phyloP scores from a whole-genome alignment of 176 grass and related monocot genomes.

The Metroxylon sagu region DNA sequence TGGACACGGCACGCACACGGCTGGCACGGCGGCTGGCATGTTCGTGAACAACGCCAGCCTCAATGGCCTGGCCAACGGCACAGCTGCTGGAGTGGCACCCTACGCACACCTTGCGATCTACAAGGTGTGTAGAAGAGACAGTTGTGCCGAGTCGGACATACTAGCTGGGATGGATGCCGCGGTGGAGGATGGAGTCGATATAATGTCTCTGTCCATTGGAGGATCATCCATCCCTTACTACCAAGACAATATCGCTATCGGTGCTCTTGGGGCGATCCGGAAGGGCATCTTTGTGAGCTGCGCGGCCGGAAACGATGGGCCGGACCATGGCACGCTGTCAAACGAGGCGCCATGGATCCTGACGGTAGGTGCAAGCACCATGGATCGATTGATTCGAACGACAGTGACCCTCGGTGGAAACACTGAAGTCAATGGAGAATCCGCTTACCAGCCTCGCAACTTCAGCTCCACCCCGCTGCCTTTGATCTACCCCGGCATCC shows the following conservation, averaged over 20 bases:
- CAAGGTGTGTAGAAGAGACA: conserved; percentile 35
- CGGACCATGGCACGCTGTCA: conserved; percentile 21
- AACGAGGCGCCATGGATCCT: conserved; percentile 69
- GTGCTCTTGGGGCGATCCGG: conserved; percentile 34
- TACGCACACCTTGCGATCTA: conserved; percentile 62
- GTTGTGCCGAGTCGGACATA: conserved; percentile 42
- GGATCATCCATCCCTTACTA: conserved; percentile 26
- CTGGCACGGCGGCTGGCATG: too few relatives aligned
- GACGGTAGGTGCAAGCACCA: conserved; percentile 63
- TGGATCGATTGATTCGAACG: conserved; percentile 39
- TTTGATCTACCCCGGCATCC: conserved; percentile 24
- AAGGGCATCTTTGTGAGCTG: conserved; percentile 63
- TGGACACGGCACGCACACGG: too few relatives aligned
- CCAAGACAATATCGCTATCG: conserved; percentile 37
- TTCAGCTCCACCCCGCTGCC: conserved; percentile 14
- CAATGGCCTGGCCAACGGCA: conserved; percentile 11
- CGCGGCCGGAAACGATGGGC: conserved; percentile 53
- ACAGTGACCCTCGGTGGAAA: conserved; percentile 48
- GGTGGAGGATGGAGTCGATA: conserved; percentile 59
- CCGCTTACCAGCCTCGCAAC: conserved; percentile 35
- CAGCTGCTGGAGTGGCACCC: conserved; percentile 43
- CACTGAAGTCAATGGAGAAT: conserved; percentile 30
- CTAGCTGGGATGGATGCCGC: conserved; percentile 62
- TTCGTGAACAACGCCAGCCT: too few relatives aligned
- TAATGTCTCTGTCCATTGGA: conserved; percentile 66